Evolutionary conservation across 2,329 filamentous ascomycete genomes (phyloP).

Genomic region (Aotearoamyces nothofagi): DNA sequence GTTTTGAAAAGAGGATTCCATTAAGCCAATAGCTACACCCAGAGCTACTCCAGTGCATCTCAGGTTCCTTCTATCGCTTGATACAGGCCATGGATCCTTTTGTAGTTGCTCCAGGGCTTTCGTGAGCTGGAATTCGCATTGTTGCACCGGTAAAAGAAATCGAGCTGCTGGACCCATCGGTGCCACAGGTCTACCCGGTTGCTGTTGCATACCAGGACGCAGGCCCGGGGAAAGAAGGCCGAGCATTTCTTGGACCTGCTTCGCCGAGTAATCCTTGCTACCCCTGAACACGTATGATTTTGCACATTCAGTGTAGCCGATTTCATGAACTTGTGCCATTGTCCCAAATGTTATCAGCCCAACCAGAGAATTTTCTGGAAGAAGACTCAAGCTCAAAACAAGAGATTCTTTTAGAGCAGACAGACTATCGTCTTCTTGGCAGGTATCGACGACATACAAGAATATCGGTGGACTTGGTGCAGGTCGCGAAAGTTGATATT

Average conservation of each 20-base stretch:
- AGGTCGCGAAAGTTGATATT: slow-evolving; percentile 67
- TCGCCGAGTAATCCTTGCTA: slow-evolving; percentile 94
- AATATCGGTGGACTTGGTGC: slow-evolving; percentile 81
- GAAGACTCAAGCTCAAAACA: slow-evolving; percentile 69
- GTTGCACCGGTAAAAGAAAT: slow-evolving; percentile 86
- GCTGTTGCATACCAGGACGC: slow-evolving; percentile 54
- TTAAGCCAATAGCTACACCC: slow-evolving; percentile 79
- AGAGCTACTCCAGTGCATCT: slow-evolving; percentile 94
- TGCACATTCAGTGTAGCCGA: slow-evolving; percentile 93
- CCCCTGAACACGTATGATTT: slow-evolving; percentile 98
- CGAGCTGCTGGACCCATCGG: slow-evolving; percentile 70
- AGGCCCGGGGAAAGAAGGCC: slow-evolving; percentile 60
- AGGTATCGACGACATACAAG: slow-evolving; percentile 75
- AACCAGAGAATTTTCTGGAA: slow-evolving; percentile 69
- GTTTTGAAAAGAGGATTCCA: slow-evolving; percentile 94
- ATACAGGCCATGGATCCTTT: slow-evolving; percentile 94
- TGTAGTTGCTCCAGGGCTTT: slow-evolving; percentile 91
- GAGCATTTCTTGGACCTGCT: slow-evolving; percentile 99
- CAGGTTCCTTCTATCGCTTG: slow-evolving; percentile 78
- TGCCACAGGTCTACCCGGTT: slow-evolving; percentile 58
- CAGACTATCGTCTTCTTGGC: slow-evolving; percentile 76
- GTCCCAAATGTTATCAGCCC: slow-evolving; percentile 82
- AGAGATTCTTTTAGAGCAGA: slow-evolving; percentile 73
- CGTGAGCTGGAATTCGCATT: slow-evolving; percentile 94
- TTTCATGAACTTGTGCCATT: slow-evolving; percentile 89